A percentile compares a stretch with the other conserved stretches of the same genome.
These are phyloP conservation scores for Colletotrichum eleusines DNA, from an alignment of 2,329 filamentous ascomycete genomes.

Conservation along the genomic window DNA sequence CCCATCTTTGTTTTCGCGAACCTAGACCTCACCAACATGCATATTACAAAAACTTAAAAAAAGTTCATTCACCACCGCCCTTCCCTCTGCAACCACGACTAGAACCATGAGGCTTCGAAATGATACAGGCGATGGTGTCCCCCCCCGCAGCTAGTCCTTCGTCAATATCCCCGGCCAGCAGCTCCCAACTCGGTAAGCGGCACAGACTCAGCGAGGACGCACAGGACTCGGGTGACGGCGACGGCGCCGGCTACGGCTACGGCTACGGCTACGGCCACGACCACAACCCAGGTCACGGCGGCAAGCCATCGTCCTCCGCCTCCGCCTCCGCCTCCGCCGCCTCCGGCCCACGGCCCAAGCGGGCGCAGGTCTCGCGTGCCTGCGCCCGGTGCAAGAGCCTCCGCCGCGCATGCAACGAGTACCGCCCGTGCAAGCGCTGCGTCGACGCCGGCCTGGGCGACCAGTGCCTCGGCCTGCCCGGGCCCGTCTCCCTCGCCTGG, in stretches of 20 bases:
- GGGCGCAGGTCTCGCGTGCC: conserved; percentile 56
- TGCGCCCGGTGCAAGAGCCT: conserved; percentile 58
- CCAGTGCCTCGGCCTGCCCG: conserved; percentile 50
- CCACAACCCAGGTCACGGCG: neutral
- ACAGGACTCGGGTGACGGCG: conserved; percentile 6
- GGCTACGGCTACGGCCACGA: neutral
- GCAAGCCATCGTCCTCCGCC: conserved; percentile 25
- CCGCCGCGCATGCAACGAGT: conserved; percentile 59
- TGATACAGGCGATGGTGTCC: conserved; percentile 39
- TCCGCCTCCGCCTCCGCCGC: conserved; percentile 11
- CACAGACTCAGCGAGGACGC: conserved; percentile 29
- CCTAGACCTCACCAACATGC: neutral
- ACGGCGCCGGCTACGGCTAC: neutral
- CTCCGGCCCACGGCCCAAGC: conserved; percentile 26
- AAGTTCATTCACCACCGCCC: neutral
- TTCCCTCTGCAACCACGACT: neutral
- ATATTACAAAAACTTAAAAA: neutral
- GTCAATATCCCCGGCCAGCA: conserved; percentile 37
- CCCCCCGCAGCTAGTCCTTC: conserved; percentile 40
- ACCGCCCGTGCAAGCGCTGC: conserved; percentile 58
- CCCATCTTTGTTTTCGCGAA: neutral
- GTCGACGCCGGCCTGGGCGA: conserved; percentile 55
- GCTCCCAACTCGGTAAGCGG: conserved; percentile 38
- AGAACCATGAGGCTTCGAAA: conserved; percentile 37
- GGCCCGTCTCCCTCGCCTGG: conserved; percentile 39